A percentile compares a stretch with the other conserved stretches of the same genome.
phyloP scores from a whole-genome alignment of 2,329 filamentous ascomycete species.

The Neonectria sp. region DNA sequence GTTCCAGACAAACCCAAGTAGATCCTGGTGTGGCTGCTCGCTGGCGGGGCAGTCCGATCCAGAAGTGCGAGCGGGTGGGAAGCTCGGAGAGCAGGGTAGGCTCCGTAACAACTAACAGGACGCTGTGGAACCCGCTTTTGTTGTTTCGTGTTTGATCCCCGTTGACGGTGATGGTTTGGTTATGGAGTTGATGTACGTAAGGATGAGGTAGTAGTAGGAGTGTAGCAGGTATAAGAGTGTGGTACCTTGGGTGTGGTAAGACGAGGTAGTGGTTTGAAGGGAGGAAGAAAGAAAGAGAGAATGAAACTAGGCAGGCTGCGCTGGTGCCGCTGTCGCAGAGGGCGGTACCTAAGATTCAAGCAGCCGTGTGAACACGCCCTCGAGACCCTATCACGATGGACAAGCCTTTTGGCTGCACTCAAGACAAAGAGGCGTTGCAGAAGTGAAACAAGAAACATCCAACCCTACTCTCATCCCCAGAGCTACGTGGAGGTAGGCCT shows the following conservation, averaged over 20 bases:
- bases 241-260: not conserved
- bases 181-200: not conserved
- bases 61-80: not conserved
- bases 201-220: not conserved
- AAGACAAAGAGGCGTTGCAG: not conserved
- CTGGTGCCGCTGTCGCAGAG: not conserved
- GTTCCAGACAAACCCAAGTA: constrained; percentile 9
- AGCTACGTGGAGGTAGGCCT: not conserved
- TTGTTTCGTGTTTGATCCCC: constrained; percentile 7
- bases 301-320: not conserved
- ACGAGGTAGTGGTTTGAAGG: not conserved
- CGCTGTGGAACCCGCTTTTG: constrained; percentile 11
- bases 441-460: constrained; percentile 9
- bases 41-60: constrained; percentile 22
- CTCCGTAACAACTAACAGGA: not conserved
- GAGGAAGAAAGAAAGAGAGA: not conserved
- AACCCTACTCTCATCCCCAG: not conserved
- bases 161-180: not conserved
- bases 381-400: not conserved
- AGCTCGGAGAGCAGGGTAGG: not conserved
- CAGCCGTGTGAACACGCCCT: not conserved
- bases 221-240: too few species aligned
- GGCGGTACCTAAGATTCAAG: not conserved
- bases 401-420: not conserved
- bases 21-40: constrained; percentile 22